Evolutionary conservation across 2,329 filamentous ascomycete species (phyloP).

Genomic region (Simplicillium sp.): DNA sequence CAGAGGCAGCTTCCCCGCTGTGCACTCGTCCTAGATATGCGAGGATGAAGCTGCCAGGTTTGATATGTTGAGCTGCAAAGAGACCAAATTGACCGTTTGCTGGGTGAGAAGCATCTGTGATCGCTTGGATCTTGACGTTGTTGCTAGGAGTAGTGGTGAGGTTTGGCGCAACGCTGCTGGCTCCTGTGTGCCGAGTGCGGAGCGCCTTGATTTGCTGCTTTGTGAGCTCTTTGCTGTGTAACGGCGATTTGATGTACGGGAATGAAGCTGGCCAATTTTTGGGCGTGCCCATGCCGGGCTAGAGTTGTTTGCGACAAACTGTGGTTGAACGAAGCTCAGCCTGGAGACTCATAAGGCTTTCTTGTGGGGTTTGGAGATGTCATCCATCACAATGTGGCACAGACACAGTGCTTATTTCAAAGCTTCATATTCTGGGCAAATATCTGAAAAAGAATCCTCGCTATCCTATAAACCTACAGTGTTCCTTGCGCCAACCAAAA

Average conservation of each 20-base stretch:
- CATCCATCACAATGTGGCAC: too few species aligned
- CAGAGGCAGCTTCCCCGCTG: constrained; percentile 8
- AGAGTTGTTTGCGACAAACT: too few species aligned
- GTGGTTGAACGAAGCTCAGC: too few species aligned
- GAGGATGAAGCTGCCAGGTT: constrained; percentile 47
- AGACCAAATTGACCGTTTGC: constrained; percentile 50
- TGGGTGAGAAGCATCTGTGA: constrained; percentile 41
- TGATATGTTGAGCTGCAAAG: constrained; percentile 45
- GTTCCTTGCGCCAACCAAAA: too few species aligned
- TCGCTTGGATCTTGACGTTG: constrained; percentile 45
- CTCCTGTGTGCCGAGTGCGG: constrained; percentile 16
- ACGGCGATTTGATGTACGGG: constrained; percentile 41
- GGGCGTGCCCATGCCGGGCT: constrained; percentile 25
- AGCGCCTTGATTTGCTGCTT: constrained; percentile 29
- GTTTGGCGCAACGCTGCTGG: constrained; percentile 14
- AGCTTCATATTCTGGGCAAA: too few species aligned
- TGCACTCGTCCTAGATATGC: constrained; percentile 54
- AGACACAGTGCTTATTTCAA: too few species aligned
- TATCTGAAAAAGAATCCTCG: too few species aligned
- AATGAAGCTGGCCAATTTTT: constrained; percentile 49
- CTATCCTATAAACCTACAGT: too few species aligned
- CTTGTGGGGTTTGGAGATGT: too few species aligned
- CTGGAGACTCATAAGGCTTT: too few species aligned
- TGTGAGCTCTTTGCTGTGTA: constrained; percentile 35
- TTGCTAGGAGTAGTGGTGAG: constrained; percentile 32